Base-by-base conservation (phyloP, 805 yeast species). In the Cyberlindnera japonica region DNA sequence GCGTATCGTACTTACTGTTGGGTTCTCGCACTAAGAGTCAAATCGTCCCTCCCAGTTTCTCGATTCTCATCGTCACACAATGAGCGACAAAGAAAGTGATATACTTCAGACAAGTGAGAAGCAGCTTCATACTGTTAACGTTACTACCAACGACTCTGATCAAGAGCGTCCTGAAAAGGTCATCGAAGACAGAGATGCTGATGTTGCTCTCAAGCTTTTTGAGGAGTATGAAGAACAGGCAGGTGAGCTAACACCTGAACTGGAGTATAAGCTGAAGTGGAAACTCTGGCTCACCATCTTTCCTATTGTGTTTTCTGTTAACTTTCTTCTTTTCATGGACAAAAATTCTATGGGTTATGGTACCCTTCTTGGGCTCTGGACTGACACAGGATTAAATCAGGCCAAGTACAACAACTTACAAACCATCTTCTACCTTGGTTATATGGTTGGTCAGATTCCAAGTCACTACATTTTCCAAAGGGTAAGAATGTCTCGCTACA, bases 401-500 rank as follows among this genome's bases (percentile, higher is more conserved):
- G 35, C 37, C 6, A 37, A 30, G 19, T 69, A 66, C 47, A 74
- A 75, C 50, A 65, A 67, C 42, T 47, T 72, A 53, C 53, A 57
- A 3, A 65, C 77, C 0, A 45, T 65, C 20, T 74, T 70, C 69
- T 67, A 77, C 1, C 68, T 69, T 13, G 80, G 79, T 4, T 74
- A 74, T 43, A 65, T 72, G 31, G 51, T 75, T 34, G 78, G 77
- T 3, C 74, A 69, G 44, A 61, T 73, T 16, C 79, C 79, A 7
- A 65, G 75, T 1, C 67, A 67, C 31, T 48, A 61, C 43, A 54
- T 73, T 14, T 51, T 71, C 30, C 71, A 67, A 45, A 53, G 64
- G 27, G 55, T 70, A 11, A 63, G 71, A 11, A 71, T 75, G n/a
- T 52, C 75, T 28, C 68, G 58, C 43, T 72, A 68, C 43, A 52